Conservation (phyloP, 116 monocot species). For the Trichopus zeylanicus region DNA sequence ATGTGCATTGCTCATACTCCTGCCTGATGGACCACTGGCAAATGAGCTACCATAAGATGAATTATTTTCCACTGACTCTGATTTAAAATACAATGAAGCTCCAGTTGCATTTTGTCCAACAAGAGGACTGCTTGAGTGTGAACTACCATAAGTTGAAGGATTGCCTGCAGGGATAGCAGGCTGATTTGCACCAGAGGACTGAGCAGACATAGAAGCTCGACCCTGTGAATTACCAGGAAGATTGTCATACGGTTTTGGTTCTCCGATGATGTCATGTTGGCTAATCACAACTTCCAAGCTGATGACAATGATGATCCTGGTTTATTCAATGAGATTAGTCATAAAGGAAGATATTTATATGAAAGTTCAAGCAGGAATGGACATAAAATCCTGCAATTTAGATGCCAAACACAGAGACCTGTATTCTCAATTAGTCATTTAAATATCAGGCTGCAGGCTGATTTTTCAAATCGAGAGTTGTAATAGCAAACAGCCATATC, state of each 20-base stretch:
- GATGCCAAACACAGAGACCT: too few relatives aligned
- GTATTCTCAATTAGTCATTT: too few relatives aligned
- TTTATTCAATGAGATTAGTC: not conserved
- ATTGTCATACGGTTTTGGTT: constrained; percentile 21
- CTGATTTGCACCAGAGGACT: constrained; percentile 11
- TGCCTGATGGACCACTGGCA: constrained; percentile 8
- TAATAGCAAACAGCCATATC: too few relatives aligned
- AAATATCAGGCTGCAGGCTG: too few relatives aligned
- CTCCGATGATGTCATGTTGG: constrained; percentile 26
- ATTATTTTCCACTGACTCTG: constrained; percentile 2
- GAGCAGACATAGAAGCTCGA: constrained; percentile 1
- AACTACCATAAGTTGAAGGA: constrained; percentile 5
- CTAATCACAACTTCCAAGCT: constrained; percentile 26
- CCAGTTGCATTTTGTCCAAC: constrained; percentile 5
- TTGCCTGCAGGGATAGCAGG: constrained; percentile 2
- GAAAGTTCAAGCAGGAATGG: too few relatives aligned
- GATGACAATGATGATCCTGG: constrained; percentile 40
- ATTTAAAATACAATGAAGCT: constrained; percentile 6
- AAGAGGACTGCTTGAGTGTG: not conserved
- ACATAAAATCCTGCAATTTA: too few relatives aligned
- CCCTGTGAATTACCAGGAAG: constrained; percentile 6
- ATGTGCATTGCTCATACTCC: not conserved
- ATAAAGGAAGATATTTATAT: too few relatives aligned
- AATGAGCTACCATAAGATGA: constrained; percentile 1
- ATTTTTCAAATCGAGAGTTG: too few relatives aligned